Evolutionary conservation across 106 monocot species (phyloP).

Genomic region (Ottelia alismoides): DNA sequence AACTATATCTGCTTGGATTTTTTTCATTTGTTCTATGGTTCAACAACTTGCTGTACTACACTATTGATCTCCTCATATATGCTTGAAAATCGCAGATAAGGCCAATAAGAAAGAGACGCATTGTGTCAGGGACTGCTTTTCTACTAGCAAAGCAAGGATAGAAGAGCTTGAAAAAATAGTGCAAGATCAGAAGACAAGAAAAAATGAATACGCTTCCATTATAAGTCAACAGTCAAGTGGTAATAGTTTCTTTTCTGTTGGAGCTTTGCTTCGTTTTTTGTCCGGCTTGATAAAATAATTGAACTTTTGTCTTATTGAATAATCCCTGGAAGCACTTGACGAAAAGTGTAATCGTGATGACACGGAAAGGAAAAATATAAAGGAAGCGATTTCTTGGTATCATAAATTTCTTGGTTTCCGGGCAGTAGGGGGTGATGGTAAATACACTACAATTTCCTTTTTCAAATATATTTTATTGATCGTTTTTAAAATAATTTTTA

Average conservation of each 20-base stretch:
- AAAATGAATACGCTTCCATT: neutral
- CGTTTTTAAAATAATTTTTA: conserved; percentile 9
- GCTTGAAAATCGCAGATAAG: too few species aligned
- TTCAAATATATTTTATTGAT: neutral
- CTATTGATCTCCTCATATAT: too few species aligned
- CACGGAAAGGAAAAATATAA: conserved; percentile 18
- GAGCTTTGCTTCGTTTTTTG: neutral
- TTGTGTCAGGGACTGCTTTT: neutral
- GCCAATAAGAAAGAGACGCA: neutral
- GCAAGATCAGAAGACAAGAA: conserved; percentile 1
- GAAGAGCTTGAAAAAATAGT: conserved; percentile 4
- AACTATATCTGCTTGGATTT: too few species aligned
- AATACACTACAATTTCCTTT: neutral
- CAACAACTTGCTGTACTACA: too few species aligned
- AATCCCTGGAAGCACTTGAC: conserved; percentile 33
- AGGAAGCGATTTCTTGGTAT: conserved; percentile 55
- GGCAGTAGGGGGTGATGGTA: conserved; percentile 64
- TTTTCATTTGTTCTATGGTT: too few species aligned
- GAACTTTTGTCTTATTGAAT: neutral
- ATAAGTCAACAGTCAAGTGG: neutral
- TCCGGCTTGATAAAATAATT: neutral
- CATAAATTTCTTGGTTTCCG: conserved; percentile 54
- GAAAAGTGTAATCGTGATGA: conserved; percentile 25
- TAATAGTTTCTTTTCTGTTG: neutral
- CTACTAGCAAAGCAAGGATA: neutral